Conservation (phyloP, 176 grass and related monocot species). For the Triticum aestivum region IWGSC_CS_RefSeq_v2.1 NC_057801.1:366427720-366428219, state of each 20-base stretch:
- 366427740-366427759: slow-evolving; percentile 38
- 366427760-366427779: slow-evolving; percentile 32
- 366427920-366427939: slow-evolving; percentile 29
- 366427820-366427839: slow-evolving; percentile 23
- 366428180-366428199: slow-evolving; percentile 5
- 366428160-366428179: slow-evolving; percentile 52
- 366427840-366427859: slow-evolving; percentile 36
- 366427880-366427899: slow-evolving; percentile 38
- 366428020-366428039: slow-evolving; percentile 48
- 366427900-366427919: slow-evolving; percentile 32
- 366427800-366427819: slow-evolving; percentile 41
- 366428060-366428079: slow-evolving; percentile 44
- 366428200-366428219: not conserved
- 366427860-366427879: slow-evolving; percentile 23
- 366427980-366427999: slow-evolving; percentile 59
- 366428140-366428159: slow-evolving; percentile 63
- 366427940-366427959: slow-evolving; percentile 16
- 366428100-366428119: slow-evolving; percentile 56
- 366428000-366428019: slow-evolving; percentile 47
- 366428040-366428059: slow-evolving; percentile 48
- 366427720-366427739: slow-evolving; percentile 48
- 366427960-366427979: slow-evolving; percentile 50
- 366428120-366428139: slow-evolving; percentile 53
- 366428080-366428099: slow-evolving; percentile 55
- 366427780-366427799: slow-evolving; percentile 58